A percentile compares a stretch with the other conserved stretches of the same genome.
phyloP scores from a whole-genome alignment of 129 eudicot genomes.

The Kitagawia praeruptora region DNA sequence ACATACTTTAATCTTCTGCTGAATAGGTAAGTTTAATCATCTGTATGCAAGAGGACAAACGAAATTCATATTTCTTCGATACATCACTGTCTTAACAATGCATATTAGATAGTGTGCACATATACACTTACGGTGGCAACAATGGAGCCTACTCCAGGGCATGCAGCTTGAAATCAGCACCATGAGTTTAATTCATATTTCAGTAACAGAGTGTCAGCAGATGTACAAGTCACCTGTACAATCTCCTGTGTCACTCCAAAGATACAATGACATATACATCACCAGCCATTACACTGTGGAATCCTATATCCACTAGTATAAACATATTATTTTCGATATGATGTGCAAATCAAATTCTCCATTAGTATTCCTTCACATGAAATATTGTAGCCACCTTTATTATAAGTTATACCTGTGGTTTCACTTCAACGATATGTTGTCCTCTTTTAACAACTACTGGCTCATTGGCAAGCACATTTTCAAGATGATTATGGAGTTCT shows the following conservation, averaged over 20 bases:
- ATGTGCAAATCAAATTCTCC: not conserved
- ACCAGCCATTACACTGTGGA: not conserved
- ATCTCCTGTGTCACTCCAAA: not conserved
- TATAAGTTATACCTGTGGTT: conserved; percentile 79
- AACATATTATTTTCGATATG: not conserved
- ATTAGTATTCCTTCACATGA: not conserved
- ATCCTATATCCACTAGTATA: not conserved
- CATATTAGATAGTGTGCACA: not conserved
- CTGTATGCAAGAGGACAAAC: not conserved
- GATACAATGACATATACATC: not conserved
- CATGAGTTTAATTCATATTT: not conserved
- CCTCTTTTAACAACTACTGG: conserved; percentile 91
- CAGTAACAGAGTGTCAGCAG: not conserved
- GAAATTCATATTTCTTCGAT: not conserved
- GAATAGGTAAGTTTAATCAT: not conserved
- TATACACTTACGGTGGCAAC: conserved; percentile 42
- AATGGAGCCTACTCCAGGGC: conserved; percentile 72
- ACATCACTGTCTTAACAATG: not conserved
- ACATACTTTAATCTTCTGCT: not conserved
- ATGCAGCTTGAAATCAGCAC: too few species aligned
- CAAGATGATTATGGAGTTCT: conserved; percentile 91
- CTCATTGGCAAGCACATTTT: conserved; percentile 89
- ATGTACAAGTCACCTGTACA: not conserved
- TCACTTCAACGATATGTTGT: conserved; percentile 86
- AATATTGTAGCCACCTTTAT: not conserved